Evolutionary conservation across 176 grass and related monocot genomes (phyloP), one percentile per base, ranked within the genome.

Genomic region (Guadua angustifolia): DNA sequence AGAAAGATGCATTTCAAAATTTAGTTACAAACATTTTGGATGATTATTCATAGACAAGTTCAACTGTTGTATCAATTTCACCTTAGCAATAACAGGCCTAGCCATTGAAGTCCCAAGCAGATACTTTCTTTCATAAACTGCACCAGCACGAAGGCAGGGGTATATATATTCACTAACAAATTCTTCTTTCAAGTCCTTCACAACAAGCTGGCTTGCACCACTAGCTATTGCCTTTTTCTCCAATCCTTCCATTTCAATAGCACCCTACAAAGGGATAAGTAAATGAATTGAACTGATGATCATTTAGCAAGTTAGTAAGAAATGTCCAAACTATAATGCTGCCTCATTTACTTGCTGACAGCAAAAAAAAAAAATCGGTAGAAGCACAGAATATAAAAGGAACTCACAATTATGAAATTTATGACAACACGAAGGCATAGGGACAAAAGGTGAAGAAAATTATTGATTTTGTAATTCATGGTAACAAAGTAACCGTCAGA

Each of bases 41-140:
- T 9, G 22, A 73, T 57, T 15, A 62, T 50, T 57, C 42, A 29
- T 49, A 59, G 22, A 59, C 4, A 75, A 75, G 24, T 81, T 19
- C 32, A 74, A 14, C 12, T 45, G 52, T 35, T 16, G 5, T 85
- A 69, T 33, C 32, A 73, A 50, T 36, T 78, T 78, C 51, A 99
- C 96, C 96, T 99, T 95, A 39, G 96, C 96, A 85, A 95, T 99
- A 90, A 95, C 89, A 83, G 93, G 96, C 51, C 96, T 88, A 84
- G 96, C 96, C 93, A 99, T 95, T 36, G 96, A 99, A 74, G 96
- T 99, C 63, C 93, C 96, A 76, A 99, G 91, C 29, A 99, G 87
- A 87, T 99, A 99, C 79, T 99, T 99, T 51, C 93, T 94, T 93
- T 99, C 96, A 85, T 99, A 99, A 67, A 99, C 84, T 69, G 96